Evolutionary conservation across 2,329 filamentous ascomycete species (phyloP).

Genomic region (Monosporascus sp.): DNA sequence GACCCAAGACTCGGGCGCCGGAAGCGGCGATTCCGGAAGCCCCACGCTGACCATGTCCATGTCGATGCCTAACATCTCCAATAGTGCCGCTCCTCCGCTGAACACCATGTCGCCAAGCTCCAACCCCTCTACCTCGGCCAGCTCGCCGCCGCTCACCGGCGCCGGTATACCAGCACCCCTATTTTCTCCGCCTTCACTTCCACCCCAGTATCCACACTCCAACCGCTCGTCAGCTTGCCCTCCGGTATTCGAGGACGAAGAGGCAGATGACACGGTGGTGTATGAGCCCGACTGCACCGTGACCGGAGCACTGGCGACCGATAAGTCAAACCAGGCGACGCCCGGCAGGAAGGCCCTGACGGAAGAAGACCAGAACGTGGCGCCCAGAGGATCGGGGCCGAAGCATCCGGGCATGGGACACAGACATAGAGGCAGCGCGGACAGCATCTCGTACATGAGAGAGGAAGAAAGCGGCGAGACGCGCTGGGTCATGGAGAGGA

Average conservation of each 20-base stretch:
- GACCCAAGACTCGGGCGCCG: constrained; percentile 41
- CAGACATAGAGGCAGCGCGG: constrained; percentile 45
- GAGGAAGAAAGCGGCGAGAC: constrained; percentile 54
- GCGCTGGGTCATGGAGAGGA: constrained; percentile 65
- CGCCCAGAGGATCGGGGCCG: constrained; percentile 13
- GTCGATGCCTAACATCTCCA: constrained; percentile 26
- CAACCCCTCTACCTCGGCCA: constrained; percentile 5
- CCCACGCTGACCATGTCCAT: constrained; percentile 45
- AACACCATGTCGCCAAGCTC: constrained; percentile 13
- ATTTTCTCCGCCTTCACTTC: constrained; percentile 17
- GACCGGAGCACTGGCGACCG: neutral
- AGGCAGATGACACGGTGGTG: constrained; percentile 10
- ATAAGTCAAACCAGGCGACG: constrained; percentile 6
- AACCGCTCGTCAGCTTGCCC: constrained; percentile 27
- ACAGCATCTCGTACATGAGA: constrained; percentile 64
- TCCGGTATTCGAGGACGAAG: constrained; percentile 36
- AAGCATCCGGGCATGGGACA: constrained; percentile 30
- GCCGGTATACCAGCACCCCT: constrained; percentile 11
- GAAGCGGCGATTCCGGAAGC: constrained; percentile 40
- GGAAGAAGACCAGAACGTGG: constrained; percentile 16
- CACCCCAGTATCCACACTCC: constrained; percentile 14
- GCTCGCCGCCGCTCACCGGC: neutral
- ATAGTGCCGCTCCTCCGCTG: constrained; percentile 12
- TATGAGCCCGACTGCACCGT: constrained; percentile 8
- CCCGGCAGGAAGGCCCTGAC: constrained; percentile 11